Base-by-base conservation (phyloP, 2,329 filamentous ascomycete genomes). In the Clathrospora elynae region DNA sequence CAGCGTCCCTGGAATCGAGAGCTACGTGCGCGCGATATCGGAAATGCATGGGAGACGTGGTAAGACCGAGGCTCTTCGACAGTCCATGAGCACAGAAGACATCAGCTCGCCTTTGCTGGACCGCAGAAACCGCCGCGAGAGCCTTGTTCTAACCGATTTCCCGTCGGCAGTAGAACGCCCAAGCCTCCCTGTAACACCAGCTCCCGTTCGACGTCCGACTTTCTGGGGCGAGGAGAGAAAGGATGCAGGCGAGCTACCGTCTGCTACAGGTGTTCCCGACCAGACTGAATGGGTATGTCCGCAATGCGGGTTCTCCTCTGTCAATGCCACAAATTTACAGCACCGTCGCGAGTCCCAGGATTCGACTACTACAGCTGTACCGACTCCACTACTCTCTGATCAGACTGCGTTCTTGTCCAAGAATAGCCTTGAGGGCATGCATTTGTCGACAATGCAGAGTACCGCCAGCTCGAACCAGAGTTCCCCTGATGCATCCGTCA, bases 251-350 rank as follows among this genome's bases (percentile, higher is more conserved):
- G 76, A 78, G 61, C 76, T 96, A 56, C 89, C 89, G 49, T 76
- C 77, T 53, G 90, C 91, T 35, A 82, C 88, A 67, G 91, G 90
- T 36, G 90, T 96, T 53, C 90, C 91, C 50, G 78, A 83, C 70
- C 91, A 96, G 79, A 80, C 83, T 67, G 89, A 96, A 71, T 96
- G 92, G 92, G 90, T 96, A 90, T 86, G 89, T 89, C 78, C 62
- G 13, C 49, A 58, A 45, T 70, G 62, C 49, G 61, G 60, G 18
- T 68, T 71, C 59, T 65, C 55, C 41, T 68, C 63, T 58, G 14
- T 59, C 51, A 57, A 53, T 56, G 53, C 51, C 41, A 55, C 57
- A 51, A 64, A 59, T 53, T 68, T 70, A 35, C 35, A 43, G 39
- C 60, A 45, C 46, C 52, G 35, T 40, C 61, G 52, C 30, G 47